These are phyloP conservation scores for Blastomyces percursus DNA, from an alignment of 2,329 filamentous ascomycete genomes.

Conservation along the genomic window DNA sequence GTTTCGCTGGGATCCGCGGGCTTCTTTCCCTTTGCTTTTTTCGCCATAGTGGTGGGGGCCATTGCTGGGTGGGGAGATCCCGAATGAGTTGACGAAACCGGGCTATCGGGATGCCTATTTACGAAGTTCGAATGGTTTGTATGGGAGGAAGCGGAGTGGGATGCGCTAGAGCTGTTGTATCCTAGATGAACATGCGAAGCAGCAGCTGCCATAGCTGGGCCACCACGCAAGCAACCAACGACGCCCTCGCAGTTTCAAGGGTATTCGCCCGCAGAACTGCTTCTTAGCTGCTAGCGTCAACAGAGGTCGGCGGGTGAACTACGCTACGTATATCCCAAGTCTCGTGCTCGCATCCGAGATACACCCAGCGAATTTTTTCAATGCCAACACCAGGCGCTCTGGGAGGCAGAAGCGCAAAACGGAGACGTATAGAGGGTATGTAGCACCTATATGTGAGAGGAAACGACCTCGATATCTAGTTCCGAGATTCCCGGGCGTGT, in stretches of 20 bases:
- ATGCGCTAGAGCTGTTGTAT: slow-evolving; percentile 6
- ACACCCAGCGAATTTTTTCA: slow-evolving; percentile 9
- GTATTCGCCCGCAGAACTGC: slow-evolving; percentile 4
- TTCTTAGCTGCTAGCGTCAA: neutral
- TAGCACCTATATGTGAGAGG: neutral
- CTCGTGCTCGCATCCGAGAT: neutral
- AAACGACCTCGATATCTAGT: neutral
- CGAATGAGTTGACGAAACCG: slow-evolving; percentile 30
- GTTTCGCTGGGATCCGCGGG: slow-evolving; percentile 75
- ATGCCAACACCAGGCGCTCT: neutral
- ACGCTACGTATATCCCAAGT: neutral
- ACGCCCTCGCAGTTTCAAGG: slow-evolving; percentile 3
- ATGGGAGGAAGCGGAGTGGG: slow-evolving; percentile 15
- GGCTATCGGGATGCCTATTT: slow-evolving; percentile 36
- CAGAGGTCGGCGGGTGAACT: neutral
- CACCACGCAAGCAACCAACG: neutral
- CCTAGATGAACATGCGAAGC: slow-evolving; percentile 2
- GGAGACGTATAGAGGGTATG: neutral
- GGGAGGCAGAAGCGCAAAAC: neutral
- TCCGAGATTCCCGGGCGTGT: neutral
- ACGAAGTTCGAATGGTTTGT: slow-evolving; percentile 34
- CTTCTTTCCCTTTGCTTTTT: slow-evolving; percentile 81
- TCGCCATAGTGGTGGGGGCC: slow-evolving; percentile 45
- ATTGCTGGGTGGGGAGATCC: slow-evolving; percentile 20
- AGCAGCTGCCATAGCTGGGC: slow-evolving; percentile 8